Evolutionary conservation across 2,329 filamentous ascomycete species (phyloP).

Genomic region (Paecilomyces niveus): DNA sequence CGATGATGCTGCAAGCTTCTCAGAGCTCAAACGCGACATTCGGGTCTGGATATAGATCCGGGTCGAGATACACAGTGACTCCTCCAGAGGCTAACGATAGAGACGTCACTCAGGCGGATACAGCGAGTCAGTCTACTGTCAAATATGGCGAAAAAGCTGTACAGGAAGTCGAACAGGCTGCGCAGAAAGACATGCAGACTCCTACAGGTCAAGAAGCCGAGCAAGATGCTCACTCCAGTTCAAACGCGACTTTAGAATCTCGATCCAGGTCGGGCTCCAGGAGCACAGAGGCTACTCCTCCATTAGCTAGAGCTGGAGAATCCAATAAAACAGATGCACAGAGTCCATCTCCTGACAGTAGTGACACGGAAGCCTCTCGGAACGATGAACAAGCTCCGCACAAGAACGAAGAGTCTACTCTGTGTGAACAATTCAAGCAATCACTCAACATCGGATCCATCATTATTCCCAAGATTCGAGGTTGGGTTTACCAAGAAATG

Average conservation of each 20-base stretch:
- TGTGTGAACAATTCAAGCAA: neutral
- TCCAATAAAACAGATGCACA: neutral
- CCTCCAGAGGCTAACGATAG: neutral
- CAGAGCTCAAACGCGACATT: neutral
- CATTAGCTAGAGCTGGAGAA: neutral
- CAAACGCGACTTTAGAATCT: neutral
- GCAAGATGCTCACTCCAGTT: neutral
- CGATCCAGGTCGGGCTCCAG: neutral
- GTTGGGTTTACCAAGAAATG: neutral
- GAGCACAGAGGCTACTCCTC: neutral
- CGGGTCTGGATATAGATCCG: neutral
- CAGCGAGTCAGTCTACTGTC: neutral
- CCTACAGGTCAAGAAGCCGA: neutral
- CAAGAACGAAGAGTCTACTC: neutral
- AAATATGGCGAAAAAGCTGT: neutral
- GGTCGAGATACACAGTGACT: neutral
- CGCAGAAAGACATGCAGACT: neutral
- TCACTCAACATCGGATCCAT: neutral
- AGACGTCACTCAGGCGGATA: neutral
- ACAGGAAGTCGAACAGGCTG: neutral
- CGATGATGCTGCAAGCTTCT: neutral
- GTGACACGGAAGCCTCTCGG: neutral
- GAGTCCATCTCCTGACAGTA: neutral
- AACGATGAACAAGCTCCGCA: neutral
- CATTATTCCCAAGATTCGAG: neutral